Conservation (phyloP, 139 green algal genomes). For the Dunaliella primolecta region DNA sequence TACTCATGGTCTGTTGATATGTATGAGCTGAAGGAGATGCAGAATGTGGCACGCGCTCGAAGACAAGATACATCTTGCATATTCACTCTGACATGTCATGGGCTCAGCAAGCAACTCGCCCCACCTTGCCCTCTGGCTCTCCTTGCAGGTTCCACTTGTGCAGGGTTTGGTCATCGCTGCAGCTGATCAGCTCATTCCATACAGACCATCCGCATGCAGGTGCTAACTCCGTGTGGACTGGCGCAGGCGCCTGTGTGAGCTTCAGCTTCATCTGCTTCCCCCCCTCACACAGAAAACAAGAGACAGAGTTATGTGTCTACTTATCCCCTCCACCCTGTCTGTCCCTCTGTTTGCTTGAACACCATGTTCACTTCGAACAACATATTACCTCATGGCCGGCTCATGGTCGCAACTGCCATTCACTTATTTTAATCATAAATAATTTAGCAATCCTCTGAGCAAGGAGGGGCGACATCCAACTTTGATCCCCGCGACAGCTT, state of each 20-base stretch:
- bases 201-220: slow-evolving; percentile 54
- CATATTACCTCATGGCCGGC: no score
- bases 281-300: no score
- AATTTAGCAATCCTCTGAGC: no score
- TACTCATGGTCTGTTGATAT: background rate
- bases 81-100: background rate
- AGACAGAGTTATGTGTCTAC: no score
- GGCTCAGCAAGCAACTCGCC: background rate
- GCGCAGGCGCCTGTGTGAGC: slow-evolving; percentile 12
- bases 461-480: no score
- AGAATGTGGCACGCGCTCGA: background rate
- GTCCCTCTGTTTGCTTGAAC: no score
- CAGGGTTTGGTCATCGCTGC: slow-evolving; percentile 60
- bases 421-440: no score
- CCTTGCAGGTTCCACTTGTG: slow-evolving; percentile 56
- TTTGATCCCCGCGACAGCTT: no score
- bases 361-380: no score
- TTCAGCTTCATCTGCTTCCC: slow-evolving; percentile 47
- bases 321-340: no score
- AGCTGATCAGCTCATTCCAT: slow-evolving; percentile 48
- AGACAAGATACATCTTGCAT: background rate
- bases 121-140: slow-evolving; percentile 56
- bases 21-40: no score
- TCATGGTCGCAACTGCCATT: no score
- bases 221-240: slow-evolving; percentile 50